Evolutionary conservation across 768 basidiomycete species (phyloP).

Genomic region (Asterophora parasitica): DNA sequence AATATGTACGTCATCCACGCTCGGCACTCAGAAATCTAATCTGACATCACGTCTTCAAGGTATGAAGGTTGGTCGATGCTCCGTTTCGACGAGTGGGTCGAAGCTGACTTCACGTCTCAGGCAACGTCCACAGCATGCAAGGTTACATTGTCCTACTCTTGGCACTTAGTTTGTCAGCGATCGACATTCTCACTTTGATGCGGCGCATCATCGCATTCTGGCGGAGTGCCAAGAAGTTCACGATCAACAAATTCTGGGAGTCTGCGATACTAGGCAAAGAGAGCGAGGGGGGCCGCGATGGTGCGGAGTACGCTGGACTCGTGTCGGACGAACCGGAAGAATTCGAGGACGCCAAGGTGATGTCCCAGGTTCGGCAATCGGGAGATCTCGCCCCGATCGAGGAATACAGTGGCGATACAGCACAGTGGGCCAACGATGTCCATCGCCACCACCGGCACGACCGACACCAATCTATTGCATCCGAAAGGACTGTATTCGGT

Average conservation of each 20-base stretch:
- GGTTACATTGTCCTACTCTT: slow-evolving; percentile 47
- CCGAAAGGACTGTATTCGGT: slow-evolving; percentile 52
- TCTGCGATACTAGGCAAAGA: slow-evolving; percentile 50
- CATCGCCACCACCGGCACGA: slow-evolving; percentile 33
- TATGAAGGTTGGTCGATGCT: slow-evolving; percentile 48
- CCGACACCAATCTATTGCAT: slow-evolving; percentile 41
- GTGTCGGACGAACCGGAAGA: slow-evolving; percentile 52
- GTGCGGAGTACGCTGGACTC: slow-evolving; percentile 58
- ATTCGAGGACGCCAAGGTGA: slow-evolving; percentile 41
- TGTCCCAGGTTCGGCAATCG: slow-evolving; percentile 23
- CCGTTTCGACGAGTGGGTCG: background rate
- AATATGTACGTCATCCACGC: slow-evolving; percentile 59
- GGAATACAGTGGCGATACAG: slow-evolving; percentile 35
- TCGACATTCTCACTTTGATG: slow-evolving; percentile 51
- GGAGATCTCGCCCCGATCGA: slow-evolving; percentile 24
- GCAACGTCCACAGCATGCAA: slow-evolving; percentile 54
- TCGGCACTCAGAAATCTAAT: slow-evolving; percentile 16
- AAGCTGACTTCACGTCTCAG: slow-evolving; percentile 18
- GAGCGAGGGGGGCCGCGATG: slow-evolving; percentile 18
- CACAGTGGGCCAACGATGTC: slow-evolving; percentile 51
- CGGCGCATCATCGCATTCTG: slow-evolving; percentile 49
- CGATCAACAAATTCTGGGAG: slow-evolving; percentile 50
- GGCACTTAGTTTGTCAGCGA: slow-evolving; percentile 31
- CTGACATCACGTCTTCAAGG: slow-evolving; percentile 35
- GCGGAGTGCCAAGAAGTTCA: slow-evolving; percentile 36